A percentile compares a stretch with the other conserved stretches of the same genome.
These are phyloP conservation scores for Theobroma cacao DNA, from an alignment of 345 rosid species.

Conservation along the genomic window DNA sequence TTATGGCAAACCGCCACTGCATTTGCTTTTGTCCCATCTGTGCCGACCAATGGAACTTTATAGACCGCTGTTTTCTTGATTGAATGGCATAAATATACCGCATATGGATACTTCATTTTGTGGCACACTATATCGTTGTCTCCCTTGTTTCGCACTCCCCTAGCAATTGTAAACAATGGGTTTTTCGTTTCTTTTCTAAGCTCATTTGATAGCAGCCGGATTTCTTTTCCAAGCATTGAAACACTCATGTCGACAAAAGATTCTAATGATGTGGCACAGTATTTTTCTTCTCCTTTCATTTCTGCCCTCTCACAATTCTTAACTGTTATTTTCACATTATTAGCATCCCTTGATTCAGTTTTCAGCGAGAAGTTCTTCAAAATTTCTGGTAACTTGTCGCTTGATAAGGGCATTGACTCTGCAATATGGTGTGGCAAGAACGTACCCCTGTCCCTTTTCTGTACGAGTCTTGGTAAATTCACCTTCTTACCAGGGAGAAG, in stretches of 20 bases:
- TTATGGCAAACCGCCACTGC: conserved; percentile 77
- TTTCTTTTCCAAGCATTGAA: conserved; percentile 53
- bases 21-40: conserved; percentile 49
- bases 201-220: conserved; percentile 52
- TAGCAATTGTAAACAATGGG: conserved; percentile 46
- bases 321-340: conserved; percentile 46
- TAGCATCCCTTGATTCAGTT: conserved; percentile 54
- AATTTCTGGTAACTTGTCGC: conserved; percentile 45
- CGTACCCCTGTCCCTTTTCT: conserved; percentile 29
- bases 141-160: conserved; percentile 35
- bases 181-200: conserved; percentile 28
- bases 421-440: conserved; percentile 65
- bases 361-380: conserved; percentile 46
- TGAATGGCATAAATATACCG: conserved; percentile 75
- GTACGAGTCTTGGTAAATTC: neutral
- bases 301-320: conserved; percentile 59
- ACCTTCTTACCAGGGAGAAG: neutral
- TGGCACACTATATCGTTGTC: conserved; percentile 62
- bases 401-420: conserved; percentile 56
- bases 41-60: conserved; percentile 54
- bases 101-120: conserved; percentile 68
- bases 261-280: conserved; percentile 73
- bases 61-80: conserved; percentile 45
- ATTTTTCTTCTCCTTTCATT: conserved; percentile 69
- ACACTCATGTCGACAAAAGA: conserved; percentile 65